A percentile compares a stretch with the other conserved stretches of the same genome.
phyloP scores from a whole-genome alignment of 2,329 filamentous ascomycete species.

The Aureobasidium subglaciale region DNA sequence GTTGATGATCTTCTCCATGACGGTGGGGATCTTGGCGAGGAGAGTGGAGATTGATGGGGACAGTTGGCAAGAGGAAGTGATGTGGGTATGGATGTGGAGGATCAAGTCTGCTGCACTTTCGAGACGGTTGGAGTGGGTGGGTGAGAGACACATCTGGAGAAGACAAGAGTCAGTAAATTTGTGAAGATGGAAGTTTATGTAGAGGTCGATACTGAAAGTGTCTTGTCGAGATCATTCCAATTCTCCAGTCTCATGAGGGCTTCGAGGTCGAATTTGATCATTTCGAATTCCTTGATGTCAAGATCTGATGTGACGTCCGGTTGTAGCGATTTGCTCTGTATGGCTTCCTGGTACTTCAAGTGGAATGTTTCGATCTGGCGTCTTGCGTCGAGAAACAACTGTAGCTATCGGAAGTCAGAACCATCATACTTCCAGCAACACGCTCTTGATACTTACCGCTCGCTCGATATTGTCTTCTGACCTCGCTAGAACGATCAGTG shows the following conservation, averaged over 20 bases:
- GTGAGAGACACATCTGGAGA: slow-evolving; percentile 4
- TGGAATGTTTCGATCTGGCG: slow-evolving; percentile 57
- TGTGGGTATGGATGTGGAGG: slow-evolving; percentile 35
- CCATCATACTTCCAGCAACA: slow-evolving; percentile 14
- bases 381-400: slow-evolving; percentile 56
- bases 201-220: slow-evolving; percentile 47
- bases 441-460: slow-evolving; percentile 24
- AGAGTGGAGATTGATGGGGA: slow-evolving; percentile 21
- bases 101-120: slow-evolving; percentile 42
- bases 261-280: slow-evolving; percentile 76
- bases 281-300: slow-evolving; percentile 53
- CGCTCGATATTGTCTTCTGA: slow-evolving; percentile 33
- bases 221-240: slow-evolving; percentile 58
- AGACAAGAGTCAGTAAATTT: neutral
- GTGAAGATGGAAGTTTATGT: slow-evolving; percentile 2
- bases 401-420: slow-evolving; percentile 35
- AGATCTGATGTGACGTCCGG: slow-evolving; percentile 43
- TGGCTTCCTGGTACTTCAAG: slow-evolving; percentile 34
- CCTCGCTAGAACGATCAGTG: slow-evolving; percentile 42
- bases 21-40: slow-evolving; percentile 24
- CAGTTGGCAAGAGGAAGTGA: slow-evolving; percentile 20
- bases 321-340: slow-evolving; percentile 20
- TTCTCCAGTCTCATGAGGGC: slow-evolving; percentile 58
- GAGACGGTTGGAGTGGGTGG: slow-evolving; percentile 30
- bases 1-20: slow-evolving; percentile 62